A percentile compares a stretch with the other conserved stretches of the same genome.
Conservation (phyloP, 2,329 filamentous ascomycete species). For the Macrophomina pseudophaseolina region DNA sequence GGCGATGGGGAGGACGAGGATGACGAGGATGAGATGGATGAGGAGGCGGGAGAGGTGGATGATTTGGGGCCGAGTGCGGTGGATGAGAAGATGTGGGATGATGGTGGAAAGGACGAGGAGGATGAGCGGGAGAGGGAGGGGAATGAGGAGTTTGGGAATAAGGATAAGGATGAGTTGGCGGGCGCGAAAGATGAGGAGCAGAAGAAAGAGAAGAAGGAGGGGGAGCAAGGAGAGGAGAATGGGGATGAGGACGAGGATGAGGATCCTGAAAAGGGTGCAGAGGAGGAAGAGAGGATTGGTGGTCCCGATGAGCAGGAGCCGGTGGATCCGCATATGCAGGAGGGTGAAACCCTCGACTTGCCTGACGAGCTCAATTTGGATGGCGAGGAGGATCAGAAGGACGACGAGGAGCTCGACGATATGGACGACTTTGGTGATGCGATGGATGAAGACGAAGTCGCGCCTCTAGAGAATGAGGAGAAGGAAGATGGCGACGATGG, state of each 20-base stretch:
- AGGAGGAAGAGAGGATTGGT: slow-evolving; percentile 65
- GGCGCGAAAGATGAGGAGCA: slow-evolving; percentile 54
- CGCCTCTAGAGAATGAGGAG: slow-evolving; percentile 40
- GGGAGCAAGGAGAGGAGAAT: slow-evolving; percentile 68
- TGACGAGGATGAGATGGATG: slow-evolving; percentile 74
- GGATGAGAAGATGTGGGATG: slow-evolving; percentile 99
- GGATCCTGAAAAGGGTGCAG: slow-evolving; percentile 61
- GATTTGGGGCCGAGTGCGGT: slow-evolving; percentile 87
- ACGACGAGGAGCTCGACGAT: slow-evolving; percentile 56
- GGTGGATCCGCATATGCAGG: slow-evolving; percentile 76
- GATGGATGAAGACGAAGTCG: slow-evolving; percentile 48
- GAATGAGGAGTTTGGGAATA: slow-evolving; percentile 60
- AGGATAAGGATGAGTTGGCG: slow-evolving; percentile 53
- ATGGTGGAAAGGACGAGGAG: slow-evolving; percentile 72
- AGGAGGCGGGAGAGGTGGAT: slow-evolving; percentile 89
- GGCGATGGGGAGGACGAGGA: slow-evolving; percentile 53
- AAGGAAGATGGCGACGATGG: slow-evolving; percentile 43
- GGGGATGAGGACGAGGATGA: slow-evolving; percentile 56
- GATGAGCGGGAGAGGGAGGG: slow-evolving; percentile 82
- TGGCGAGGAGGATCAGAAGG: slow-evolving; percentile 56
- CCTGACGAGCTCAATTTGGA: slow-evolving; percentile 89
- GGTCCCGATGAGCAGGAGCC: slow-evolving; percentile 70
- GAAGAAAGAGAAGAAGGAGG: slow-evolving; percentile 60
- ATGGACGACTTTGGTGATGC: slow-evolving; percentile 55
- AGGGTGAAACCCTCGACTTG: slow-evolving; percentile 80